Conservation (phyloP, 352 stramenopile species). For the Blastocystis sp. region DNA sequence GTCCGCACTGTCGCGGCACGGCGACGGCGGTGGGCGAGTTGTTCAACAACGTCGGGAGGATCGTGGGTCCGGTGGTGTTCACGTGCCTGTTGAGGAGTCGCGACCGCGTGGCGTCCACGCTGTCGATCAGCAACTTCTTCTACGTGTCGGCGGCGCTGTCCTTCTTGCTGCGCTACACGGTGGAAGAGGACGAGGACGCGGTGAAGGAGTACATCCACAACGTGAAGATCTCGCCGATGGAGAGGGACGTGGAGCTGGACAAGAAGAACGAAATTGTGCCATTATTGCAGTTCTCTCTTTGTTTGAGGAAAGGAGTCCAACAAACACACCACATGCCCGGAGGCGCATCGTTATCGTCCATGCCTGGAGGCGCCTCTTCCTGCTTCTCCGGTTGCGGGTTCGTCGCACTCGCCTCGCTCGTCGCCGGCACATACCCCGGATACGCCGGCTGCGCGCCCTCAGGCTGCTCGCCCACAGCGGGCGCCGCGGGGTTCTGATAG, state of each 20-base stretch:
- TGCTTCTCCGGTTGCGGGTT: neutral
- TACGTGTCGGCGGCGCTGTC: slow-evolving; percentile 3
- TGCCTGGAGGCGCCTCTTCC: slow-evolving; percentile 22
- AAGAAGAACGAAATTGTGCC: neutral
- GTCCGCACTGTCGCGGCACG: neutral
- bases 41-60: neutral
- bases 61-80: neutral
- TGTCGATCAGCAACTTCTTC: slow-evolving; percentile 20
- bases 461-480: neutral
- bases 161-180: slow-evolving; percentile 5
- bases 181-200: slow-evolving; percentile 5
- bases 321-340: slow-evolving; percentile 13
- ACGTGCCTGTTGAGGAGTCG: neutral
- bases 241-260: neutral
- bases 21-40: neutral
- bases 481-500: neutral
- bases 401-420: neutral
- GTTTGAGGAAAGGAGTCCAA: too few relatives aligned
- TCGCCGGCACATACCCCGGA: neutral
- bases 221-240: neutral
- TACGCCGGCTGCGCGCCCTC: neutral
- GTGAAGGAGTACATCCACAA: slow-evolving; percentile 31
- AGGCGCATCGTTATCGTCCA: slow-evolving; percentile 66
- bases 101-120: slow-evolving; percentile 15
- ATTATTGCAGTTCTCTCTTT: neutral